phyloP scores from a whole-genome alignment of 805 yeast genomes.

The Ogataea paraovalis region DNA sequence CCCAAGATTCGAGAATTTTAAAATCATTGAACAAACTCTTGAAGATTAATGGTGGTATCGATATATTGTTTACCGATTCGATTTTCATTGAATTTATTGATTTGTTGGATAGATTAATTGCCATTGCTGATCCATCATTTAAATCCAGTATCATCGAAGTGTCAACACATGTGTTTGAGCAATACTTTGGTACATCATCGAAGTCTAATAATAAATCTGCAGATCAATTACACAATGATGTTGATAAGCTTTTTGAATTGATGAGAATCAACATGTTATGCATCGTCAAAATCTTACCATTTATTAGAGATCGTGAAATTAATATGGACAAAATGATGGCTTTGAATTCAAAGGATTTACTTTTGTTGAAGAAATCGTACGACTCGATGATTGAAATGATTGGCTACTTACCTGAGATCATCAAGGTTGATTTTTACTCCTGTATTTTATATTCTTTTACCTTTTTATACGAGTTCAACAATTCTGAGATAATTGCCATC shows the following conservation, averaged over 20 bases:
- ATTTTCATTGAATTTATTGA: slow-evolving; percentile 75
- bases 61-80: slow-evolving; percentile 58
- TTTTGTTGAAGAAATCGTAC: slow-evolving; percentile 46
- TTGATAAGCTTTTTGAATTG: slow-evolving; percentile 80
- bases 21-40: slow-evolving; percentile 55
- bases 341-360: slow-evolving; percentile 31
- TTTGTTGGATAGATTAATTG: slow-evolving; percentile 64
- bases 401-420: slow-evolving; percentile 59
- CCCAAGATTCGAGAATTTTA: slow-evolving; percentile 33
- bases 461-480: slow-evolving; percentile 44
- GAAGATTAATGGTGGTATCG: slow-evolving; percentile 51
- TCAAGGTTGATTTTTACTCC: slow-evolving; percentile 66
- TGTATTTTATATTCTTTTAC: slow-evolving; percentile 64
- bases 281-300: slow-evolving; percentile 56
- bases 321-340: slow-evolving; percentile 19
- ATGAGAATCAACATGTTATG: slow-evolving; percentile 66
- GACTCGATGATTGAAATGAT: slow-evolving; percentile 58
- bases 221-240: slow-evolving; percentile 48
- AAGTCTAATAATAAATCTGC: slow-evolving; percentile 18
- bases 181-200: slow-evolving; percentile 43
- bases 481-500: slow-evolving; percentile 43
- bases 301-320: slow-evolving; percentile 45
- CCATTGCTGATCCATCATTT: slow-evolving; percentile 50
- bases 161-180: slow-evolving; percentile 30
- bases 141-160: slow-evolving; percentile 50